Conservation (phyloP, 176 grass and related monocot genomes). For the Cenchrus americanus region DNA sequence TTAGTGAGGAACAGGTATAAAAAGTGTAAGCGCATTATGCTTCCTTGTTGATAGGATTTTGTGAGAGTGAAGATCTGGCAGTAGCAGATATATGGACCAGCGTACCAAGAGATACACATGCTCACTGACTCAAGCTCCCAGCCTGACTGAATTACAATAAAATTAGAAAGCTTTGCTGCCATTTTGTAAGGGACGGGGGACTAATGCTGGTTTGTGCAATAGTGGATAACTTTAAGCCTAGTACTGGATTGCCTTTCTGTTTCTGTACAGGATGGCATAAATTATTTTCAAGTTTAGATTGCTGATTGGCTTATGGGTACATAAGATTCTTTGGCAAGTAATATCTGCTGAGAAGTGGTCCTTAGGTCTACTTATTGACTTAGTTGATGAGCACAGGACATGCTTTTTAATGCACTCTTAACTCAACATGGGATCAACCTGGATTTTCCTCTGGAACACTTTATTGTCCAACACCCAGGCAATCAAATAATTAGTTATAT, state of each 20-base stretch:
- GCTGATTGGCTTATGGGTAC: conserved; percentile 11
- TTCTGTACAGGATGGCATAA: conserved; percentile 48
- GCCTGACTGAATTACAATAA: not conserved
- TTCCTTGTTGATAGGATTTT: conserved; percentile 29
- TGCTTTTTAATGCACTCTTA: conserved; percentile 50
- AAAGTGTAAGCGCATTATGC: conserved; percentile 26
- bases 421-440: conserved; percentile 35
- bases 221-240: conserved; percentile 7
- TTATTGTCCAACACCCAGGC: not conserved
- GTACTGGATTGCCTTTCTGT: conserved; percentile 22
- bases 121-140: not conserved
- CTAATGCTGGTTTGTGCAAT: conserved; percentile 23
- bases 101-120: not conserved
- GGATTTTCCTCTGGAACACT: conserved; percentile 33
- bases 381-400: conserved; percentile 41
- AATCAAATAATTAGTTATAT: conserved; percentile 10
- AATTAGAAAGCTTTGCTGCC: not conserved
- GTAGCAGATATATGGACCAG: conserved; percentile 7
- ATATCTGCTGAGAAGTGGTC: conserved; percentile 56
- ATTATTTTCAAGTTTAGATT: conserved; percentile 32
- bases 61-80: not conserved
- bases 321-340: conserved; percentile 28
- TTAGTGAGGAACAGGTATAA: conserved; percentile 31
- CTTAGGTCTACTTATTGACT: conserved; percentile 48
- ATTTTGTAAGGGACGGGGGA: conserved; percentile 6